Evolutionary conservation across 179 eudicot species (phyloP), one percentile per base, ranked within the genome.

Genomic region (Nepenthes alata): DNA sequence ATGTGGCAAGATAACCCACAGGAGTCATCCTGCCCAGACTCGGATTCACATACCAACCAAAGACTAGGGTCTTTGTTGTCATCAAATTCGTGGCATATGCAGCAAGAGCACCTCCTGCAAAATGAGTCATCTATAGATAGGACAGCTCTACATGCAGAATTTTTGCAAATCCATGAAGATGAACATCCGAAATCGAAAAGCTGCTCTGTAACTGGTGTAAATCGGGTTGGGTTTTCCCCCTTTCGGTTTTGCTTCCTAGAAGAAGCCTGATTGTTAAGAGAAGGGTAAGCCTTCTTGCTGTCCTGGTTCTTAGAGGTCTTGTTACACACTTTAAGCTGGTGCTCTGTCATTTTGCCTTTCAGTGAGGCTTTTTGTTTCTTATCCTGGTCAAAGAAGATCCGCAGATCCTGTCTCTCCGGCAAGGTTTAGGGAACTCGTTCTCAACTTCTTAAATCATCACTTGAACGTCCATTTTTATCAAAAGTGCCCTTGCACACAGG

Each of bases 31-130:
- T 65, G 51, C 35, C 65, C 75, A 69, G 80, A 76, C 57, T 82
- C 84, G 59, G 95, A 80, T 65, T 83, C 75, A 67, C 98, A 91
- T 34, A 83, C 83, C 72, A 93, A 71, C 97, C 98, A 93, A 66
- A 89, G 93, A 75, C 90, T 93, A 6, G 96, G 93, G 76, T 93
- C 97, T 78, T 89, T 93, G 55, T 89, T 89, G 66, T 86, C 95
- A 77, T 93, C 98, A 75, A 83, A 93, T 56, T 39, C 64, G 75
- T 85, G 95, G 70, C 96, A 93, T 34, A 93, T 89, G 78, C 93
- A 86, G 70, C 98, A 93, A 35, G 96, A 93, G 70, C 98, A 93
- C 78, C 96, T 85, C 78, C 78, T 77, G 75, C 98, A 89, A 64
- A 86, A 93, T 7, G 75, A 67, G 62, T 81, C 80, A 59, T 78